These are phyloP conservation scores for Metarhizium sp. DNA, from an alignment of 2,329 filamentous ascomycete genomes.

Conservation along the genomic window DNA sequence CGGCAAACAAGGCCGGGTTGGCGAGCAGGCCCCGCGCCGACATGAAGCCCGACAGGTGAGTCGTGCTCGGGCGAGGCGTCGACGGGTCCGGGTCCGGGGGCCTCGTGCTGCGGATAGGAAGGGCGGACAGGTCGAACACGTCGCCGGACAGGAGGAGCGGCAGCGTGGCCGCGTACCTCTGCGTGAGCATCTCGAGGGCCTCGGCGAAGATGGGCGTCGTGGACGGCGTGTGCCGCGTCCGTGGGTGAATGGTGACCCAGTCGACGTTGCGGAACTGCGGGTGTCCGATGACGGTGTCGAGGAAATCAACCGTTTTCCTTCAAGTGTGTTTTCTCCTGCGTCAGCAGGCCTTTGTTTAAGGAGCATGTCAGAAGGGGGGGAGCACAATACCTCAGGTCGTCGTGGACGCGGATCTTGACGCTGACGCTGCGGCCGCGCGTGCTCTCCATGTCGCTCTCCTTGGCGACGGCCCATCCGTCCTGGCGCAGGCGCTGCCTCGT, in stretches of 20 bases:
- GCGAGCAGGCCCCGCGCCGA: constrained; percentile 57
- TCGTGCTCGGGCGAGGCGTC: constrained; percentile 27
- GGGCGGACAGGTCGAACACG: constrained; percentile 46
- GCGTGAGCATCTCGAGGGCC: constrained; percentile 46
- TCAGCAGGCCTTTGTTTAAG: too few relatives aligned
- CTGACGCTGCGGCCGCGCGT: constrained; percentile 49
- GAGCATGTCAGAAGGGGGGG: background rate
- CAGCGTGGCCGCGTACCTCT: constrained; percentile 41
- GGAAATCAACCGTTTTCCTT: constrained; percentile 50
- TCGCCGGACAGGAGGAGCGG: constrained; percentile 63
- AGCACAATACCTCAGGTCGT: constrained; percentile 41
- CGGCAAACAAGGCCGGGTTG: constrained; percentile 58
- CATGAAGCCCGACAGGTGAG: constrained; percentile 55
- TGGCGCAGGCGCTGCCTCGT: constrained; percentile 40
- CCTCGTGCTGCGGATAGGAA: constrained; percentile 30
- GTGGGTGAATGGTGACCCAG: constrained; percentile 62
- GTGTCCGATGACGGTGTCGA: constrained; percentile 51
- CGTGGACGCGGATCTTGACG: constrained; percentile 62
- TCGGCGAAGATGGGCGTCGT: constrained; percentile 52
- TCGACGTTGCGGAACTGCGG: constrained; percentile 44
- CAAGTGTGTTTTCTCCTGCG: background rate
- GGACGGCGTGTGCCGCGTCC: constrained; percentile 52
- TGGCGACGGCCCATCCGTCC: constrained; percentile 44
- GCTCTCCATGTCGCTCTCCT: constrained; percentile 31
- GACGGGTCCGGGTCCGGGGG: constrained; percentile 6